These are phyloP conservation scores for Aspergillus persii DNA, from an alignment of 2,329 filamentous ascomycete genomes.

Conservation along the genomic window DNA sequence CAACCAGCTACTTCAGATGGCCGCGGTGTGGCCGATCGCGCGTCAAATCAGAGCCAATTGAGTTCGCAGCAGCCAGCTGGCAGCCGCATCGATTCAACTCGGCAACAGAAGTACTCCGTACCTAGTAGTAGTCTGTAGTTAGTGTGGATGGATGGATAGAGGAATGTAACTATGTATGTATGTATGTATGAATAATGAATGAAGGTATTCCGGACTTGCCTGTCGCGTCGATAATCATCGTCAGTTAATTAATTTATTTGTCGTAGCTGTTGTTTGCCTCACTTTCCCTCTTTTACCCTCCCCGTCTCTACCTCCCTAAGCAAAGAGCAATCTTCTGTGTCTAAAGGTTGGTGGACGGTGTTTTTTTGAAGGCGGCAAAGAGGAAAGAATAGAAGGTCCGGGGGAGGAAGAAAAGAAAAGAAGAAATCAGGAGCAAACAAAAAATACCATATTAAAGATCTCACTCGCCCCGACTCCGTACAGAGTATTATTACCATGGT, in stretches of 20 bases:
- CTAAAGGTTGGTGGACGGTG: too few species aligned
- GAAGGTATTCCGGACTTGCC: too few species aligned
- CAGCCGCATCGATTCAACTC: slow-evolving; percentile 17
- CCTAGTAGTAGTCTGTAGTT: too few species aligned
- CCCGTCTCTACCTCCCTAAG: neutral
- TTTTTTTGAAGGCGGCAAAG: slow-evolving; percentile 13
- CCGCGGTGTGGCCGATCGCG: slow-evolving; percentile 40
- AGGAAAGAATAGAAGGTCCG: neutral
- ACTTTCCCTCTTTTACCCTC: neutral
- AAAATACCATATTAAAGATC: neutral
- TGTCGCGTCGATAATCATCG: too few species aligned
- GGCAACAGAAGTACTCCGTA: neutral
- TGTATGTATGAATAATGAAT: too few species aligned
- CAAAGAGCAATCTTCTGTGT: too few species aligned
- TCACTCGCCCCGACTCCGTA: slow-evolving; percentile 4
- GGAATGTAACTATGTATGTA: too few species aligned
- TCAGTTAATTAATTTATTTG: neutral
- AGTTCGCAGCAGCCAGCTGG: slow-evolving; percentile 24
- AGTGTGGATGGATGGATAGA: too few species aligned
- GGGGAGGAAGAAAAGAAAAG: neutral
- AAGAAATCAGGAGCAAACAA: neutral
- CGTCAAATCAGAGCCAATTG: slow-evolving; percentile 30
- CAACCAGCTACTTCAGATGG: slow-evolving; percentile 26
- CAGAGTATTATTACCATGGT: slow-evolving; percentile 13
- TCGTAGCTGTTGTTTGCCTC: neutral